Percentiles rank a stretch among this genome's conserved stretches.
phyloP scores from a whole-genome alignment of 1,139 yeast species.

The Eremothecium gossypii region DNA sequence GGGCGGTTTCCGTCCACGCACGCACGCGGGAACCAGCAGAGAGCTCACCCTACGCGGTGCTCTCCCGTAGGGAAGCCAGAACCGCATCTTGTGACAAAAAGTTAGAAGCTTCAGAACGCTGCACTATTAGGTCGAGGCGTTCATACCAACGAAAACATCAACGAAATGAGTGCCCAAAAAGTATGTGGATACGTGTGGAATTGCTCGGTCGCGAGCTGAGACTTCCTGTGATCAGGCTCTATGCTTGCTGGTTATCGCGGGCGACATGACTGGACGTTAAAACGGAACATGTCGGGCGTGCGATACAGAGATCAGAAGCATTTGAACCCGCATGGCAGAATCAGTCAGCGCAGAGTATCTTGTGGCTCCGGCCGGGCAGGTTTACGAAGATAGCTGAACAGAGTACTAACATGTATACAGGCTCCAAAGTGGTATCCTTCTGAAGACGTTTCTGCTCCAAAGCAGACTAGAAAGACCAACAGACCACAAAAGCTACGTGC shows the following conservation, averaged over 20 bases:
- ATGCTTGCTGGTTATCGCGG: no score
- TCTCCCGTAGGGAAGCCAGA: no score
- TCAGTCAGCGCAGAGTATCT: no score
- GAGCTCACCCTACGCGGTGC: no score
- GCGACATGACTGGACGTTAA: no score
- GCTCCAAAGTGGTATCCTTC: conserved; percentile 96
- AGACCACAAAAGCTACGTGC: conserved; percentile 96
- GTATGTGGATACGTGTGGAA: conserved; percentile 17
- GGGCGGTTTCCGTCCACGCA: no score
- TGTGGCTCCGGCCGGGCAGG: neutral
- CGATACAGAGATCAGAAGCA: neutral
- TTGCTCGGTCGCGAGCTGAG: no score
- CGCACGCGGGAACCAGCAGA: no score
- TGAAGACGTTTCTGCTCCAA: conserved; percentile 84
- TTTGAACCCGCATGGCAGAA: neutral
- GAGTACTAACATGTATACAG: conserved; percentile 14
- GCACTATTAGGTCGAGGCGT: conserved; percentile 1
- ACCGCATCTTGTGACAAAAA: no score
- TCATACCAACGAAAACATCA: conserved; percentile 11
- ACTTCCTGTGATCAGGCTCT: no score
- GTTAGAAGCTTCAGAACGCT: no score
- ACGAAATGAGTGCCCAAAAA: conserved; percentile 30
- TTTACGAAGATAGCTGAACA: neutral
- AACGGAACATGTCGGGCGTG: no score
- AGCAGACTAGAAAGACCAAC: conserved; percentile 80